Conservation (phyloP, 495 filamentous ascomycete species). For the Penicillium macrosclerotiorum region DNA sequence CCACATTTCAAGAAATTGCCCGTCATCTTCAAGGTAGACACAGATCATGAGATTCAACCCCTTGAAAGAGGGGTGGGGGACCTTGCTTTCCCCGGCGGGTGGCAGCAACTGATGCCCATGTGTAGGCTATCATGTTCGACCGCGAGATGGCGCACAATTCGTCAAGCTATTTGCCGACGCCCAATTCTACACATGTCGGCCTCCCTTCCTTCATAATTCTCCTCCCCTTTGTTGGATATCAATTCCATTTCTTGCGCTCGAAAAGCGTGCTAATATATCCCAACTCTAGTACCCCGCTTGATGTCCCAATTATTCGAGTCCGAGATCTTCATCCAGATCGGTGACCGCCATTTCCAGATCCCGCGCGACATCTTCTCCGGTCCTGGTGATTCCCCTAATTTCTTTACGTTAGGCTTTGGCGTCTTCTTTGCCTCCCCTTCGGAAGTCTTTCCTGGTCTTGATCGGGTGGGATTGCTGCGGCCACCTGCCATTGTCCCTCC, state of each 20-base stretch:
- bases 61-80: no score
- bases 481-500: conserved; percentile 86
- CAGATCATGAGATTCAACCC: no score
- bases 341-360: conserved; percentile 81
- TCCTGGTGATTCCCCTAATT: conserved; percentile 89
- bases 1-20: conserved; percentile 84
- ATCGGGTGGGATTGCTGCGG: conserved; percentile 76
- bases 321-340: conserved; percentile 87
- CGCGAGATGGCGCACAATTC: conserved; percentile 79
- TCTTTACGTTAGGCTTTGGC: conserved; percentile 90
- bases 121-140: conserved; percentile 77
- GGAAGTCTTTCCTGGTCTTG: conserved; percentile 84
- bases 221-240: neutral
- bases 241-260: no score
- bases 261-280: no score
- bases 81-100: no score
- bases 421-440: conserved; percentile 80
- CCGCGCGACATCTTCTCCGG: conserved; percentile 82
- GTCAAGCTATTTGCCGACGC: conserved; percentile 93
- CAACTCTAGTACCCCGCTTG: conserved; percentile 70
- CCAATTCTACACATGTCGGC: conserved; percentile 90
- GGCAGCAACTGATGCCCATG: conserved; percentile 6
- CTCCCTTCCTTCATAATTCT: no score
- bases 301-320: conserved; percentile 94
- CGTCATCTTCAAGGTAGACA: conserved; percentile 77